These are phyloP conservation scores for Phoma sp. DNA, from an alignment of 2,329 filamentous ascomycete genomes.

Conservation along the genomic window DNA sequence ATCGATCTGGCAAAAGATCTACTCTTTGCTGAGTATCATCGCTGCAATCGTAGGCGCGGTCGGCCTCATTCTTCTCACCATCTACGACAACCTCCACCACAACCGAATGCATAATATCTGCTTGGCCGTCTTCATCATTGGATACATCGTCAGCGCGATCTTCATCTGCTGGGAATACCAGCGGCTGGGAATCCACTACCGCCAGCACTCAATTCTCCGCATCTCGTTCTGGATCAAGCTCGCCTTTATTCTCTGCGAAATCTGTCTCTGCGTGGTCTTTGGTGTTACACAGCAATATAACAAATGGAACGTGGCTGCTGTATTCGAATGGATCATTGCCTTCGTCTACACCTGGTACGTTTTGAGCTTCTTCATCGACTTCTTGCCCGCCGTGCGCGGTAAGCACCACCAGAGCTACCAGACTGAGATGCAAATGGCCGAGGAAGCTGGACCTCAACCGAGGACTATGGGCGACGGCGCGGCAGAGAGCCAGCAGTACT, in stretches of 20 bases:
- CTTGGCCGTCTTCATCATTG: slow-evolving; percentile 81
- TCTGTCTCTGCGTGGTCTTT: slow-evolving; percentile 77
- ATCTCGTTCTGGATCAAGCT: slow-evolving; percentile 89
- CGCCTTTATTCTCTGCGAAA: slow-evolving; percentile 80
- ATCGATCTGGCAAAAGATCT: slow-evolving; percentile 67
- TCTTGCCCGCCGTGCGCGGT: slow-evolving; percentile 77
- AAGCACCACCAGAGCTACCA: slow-evolving; percentile 53
- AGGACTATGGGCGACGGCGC: slow-evolving; percentile 32
- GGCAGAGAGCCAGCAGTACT: slow-evolving; percentile 37
- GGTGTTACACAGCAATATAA: slow-evolving; percentile 61
- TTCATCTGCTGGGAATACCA: slow-evolving; percentile 93
- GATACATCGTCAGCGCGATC: slow-evolving; percentile 84
- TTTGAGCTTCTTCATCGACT: slow-evolving; percentile 85
- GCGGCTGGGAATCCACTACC: slow-evolving; percentile 80
- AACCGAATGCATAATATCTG: slow-evolving; percentile 75
- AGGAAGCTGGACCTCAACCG: slow-evolving; percentile 23
- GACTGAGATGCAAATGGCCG: slow-evolving; percentile 46
- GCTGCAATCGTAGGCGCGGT: slow-evolving; percentile 77
- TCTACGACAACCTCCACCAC: slow-evolving; percentile 83
- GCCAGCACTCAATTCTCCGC: slow-evolving; percentile 75
- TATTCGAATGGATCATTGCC: slow-evolving; percentile 81
- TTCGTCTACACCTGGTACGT: slow-evolving; percentile 90
- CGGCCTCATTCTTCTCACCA: slow-evolving; percentile 81
- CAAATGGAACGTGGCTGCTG: slow-evolving; percentile 71
- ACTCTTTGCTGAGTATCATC: slow-evolving; percentile 68